Base-by-base conservation (phyloP, 805 yeast genomes). In the Ogataea methylovora region DNA sequence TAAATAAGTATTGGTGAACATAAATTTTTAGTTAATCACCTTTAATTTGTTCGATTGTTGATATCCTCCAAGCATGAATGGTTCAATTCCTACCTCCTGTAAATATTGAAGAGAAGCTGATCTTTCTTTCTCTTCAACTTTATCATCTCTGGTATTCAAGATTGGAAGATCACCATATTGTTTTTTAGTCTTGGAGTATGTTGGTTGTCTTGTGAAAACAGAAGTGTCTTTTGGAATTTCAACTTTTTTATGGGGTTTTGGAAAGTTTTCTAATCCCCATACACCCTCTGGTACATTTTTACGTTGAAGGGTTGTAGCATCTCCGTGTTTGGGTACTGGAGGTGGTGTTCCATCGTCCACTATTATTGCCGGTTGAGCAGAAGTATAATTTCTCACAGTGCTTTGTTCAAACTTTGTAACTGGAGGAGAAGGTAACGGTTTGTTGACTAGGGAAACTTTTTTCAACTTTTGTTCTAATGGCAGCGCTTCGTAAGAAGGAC, bases 21-120 rank as follows among this genome's bases (percentile, higher is more conserved):
- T n/a, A n/a, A n/a, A n/a, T n/a, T n/a, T n/a, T 35, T 27, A 45
- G 33, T 50, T 52, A 9, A 35, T 35, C n/a, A 49, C 42, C 22
- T 38, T 43, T 23, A 50, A 39, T 22, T 27, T 37, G 12, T 33
- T 36, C 13, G 43, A 33, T 17, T 46, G 44, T 30, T 51, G 51
- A 39, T 54, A 55, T 8, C 60, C 62, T 15, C 38, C 32, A 8
- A 56, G 30, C 52, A 55, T 49, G 24, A 42, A 49, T 8, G 61
- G 59, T 11, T 46, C 48, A 17, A 54, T 48, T 9, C 55, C 53
- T 3, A 36, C 49, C 4, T 36, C 30, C 29, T 37, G 24, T 9
- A 53, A 39, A 31, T 50, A 51, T 13, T 50, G 46, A 9, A 36
- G 20, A 4, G 56, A 51, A 11, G 44, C 8, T 7, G 45, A 32